phyloP scores from a whole-genome alignment of 345 rosid genomes.

The Capsella bursapastoris region DNA sequence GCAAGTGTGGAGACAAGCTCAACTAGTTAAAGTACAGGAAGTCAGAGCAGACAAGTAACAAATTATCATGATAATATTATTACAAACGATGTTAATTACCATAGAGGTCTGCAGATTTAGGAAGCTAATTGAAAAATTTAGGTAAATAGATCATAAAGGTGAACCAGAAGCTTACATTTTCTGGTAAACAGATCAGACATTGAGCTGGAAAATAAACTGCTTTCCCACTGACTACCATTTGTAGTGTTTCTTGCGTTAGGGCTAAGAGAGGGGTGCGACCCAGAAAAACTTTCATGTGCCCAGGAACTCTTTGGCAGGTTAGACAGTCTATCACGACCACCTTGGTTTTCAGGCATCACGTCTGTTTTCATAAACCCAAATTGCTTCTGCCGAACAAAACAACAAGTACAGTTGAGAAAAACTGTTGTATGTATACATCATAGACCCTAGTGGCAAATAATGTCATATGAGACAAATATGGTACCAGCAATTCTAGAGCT shows the following conservation, averaged over 20 bases:
- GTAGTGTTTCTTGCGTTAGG: conserved; percentile 46
- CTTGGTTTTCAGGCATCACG: conserved; percentile 57
- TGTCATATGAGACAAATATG: neutral
- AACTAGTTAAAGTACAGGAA: conserved; percentile 14
- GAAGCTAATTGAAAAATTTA: neutral
- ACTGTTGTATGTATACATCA: conserved; percentile 16
- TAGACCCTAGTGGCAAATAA: conserved; percentile 8
- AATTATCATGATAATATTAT: conserved; percentile 8
- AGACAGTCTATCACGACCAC: conserved; percentile 53
- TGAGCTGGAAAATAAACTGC: conserved; percentile 93
- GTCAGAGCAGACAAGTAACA: conserved; percentile 2
- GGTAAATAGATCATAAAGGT: conserved; percentile 13
- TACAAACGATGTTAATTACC: neutral
- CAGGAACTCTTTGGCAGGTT: conserved; percentile 51
- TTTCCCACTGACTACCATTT: conserved; percentile 65
- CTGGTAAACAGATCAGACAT: conserved; percentile 74
- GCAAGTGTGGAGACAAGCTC: conserved; percentile 7
- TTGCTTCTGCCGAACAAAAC: conserved; percentile 65
- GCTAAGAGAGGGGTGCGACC: conserved; percentile 45
- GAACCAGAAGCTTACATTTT: conserved; percentile 61
- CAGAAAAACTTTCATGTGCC: conserved; percentile 50
- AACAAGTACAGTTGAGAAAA: conserved; percentile 32
- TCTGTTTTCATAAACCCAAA: conserved; percentile 66
- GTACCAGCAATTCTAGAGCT: conserved; percentile 16
- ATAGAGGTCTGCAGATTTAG: neutral